A percentile compares a stretch with the other conserved stretches of the same genome.
phyloP scores from a whole-genome alignment of 2,329 filamentous ascomycete genomes.

The Ceratocystis alfenasii region DNA sequence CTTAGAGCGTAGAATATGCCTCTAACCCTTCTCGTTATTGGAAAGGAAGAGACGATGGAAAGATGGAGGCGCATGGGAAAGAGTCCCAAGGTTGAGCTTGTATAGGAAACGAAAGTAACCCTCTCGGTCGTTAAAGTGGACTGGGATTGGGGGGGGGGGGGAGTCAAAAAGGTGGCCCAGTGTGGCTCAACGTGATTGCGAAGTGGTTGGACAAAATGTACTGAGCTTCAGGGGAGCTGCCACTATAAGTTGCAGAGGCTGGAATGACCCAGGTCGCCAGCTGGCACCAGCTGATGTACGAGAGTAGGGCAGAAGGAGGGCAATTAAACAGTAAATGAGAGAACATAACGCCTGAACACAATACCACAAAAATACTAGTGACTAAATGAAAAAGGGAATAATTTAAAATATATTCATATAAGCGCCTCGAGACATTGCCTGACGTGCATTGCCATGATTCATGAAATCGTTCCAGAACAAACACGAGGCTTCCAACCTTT shows the following conservation, averaged over 20 bases:
- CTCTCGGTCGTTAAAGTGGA: constrained; percentile 1
- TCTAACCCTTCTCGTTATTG: constrained; percentile 20
- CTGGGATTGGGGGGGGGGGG: not conserved
- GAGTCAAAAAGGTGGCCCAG: constrained; percentile 1
- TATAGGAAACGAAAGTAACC: not conserved
- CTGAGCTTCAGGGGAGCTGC: constrained; percentile 4
- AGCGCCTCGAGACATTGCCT: not conserved
- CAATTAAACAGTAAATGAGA: not conserved
- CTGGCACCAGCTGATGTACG: not conserved
- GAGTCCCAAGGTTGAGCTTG: constrained; percentile 12
- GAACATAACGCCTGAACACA: not conserved
- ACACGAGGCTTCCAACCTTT: not conserved
- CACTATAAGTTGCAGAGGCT: not conserved
- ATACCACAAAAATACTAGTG: not conserved
- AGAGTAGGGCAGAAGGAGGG: not conserved
- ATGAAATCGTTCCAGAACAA: not conserved
- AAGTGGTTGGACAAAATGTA: not conserved
- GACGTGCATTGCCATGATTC: not conserved
- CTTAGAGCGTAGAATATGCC: constrained; percentile 13
- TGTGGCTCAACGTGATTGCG: constrained; percentile 6
- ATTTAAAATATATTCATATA: not conserved
- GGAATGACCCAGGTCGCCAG: not conserved
- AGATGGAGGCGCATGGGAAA: constrained; percentile 20
- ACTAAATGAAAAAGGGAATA: not conserved
- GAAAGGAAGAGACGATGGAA: constrained; percentile 17